A percentile compares a stretch with the other conserved stretches of the same genome.
Evolutionary conservation across 73 alveolate genomes (phyloP).

Genomic region (Paramecium octaurelia): DNA sequence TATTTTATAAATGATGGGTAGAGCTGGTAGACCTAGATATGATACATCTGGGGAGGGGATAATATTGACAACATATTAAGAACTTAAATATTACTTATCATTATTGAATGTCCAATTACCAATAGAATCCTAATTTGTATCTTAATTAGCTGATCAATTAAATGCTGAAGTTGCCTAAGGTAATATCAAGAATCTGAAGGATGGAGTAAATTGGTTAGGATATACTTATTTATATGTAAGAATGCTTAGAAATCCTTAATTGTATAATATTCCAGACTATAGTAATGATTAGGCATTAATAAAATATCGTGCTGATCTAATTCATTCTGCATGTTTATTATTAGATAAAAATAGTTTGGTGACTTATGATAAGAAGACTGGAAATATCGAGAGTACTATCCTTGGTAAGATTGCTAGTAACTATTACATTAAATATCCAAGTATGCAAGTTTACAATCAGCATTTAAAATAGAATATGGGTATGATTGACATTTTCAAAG

Average conservation of each 20-base stretch:
- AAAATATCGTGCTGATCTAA: conserved; percentile 83
- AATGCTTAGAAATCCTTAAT: conserved; percentile 88
- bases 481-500: conserved; percentile 95
- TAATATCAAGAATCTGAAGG: conserved; percentile 87
- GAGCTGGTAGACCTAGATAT: conserved; percentile 99
- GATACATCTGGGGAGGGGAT: conserved; percentile 99
- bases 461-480: conserved; percentile 96
- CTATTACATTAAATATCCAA: conserved; percentile 95
- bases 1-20: conserved; percentile 98
- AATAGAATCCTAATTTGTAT: conserved; percentile 94
- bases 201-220: conserved; percentile 99
- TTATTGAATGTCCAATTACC: conserved; percentile 97
- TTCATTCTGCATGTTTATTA: conserved; percentile 92
- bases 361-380: conserved; percentile 88
- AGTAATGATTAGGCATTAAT: conserved; percentile 87
- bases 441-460: conserved; percentile 96
- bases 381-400: conserved; percentile 84
- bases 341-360: conserved; percentile 85
- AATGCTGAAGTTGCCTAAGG: conserved; percentile 98
- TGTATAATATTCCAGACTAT: conserved; percentile 84
- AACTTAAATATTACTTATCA: conserved; percentile 95
- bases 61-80: conserved; percentile 94
- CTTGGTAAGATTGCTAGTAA: conserved; percentile 98
- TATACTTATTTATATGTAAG: conserved; percentile 95
- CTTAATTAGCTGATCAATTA: conserved; percentile 91